These are phyloP conservation scores for Pythium chondricola DNA, from an alignment of 352 stramenopile genomes.

Conservation along the genomic window DNA sequence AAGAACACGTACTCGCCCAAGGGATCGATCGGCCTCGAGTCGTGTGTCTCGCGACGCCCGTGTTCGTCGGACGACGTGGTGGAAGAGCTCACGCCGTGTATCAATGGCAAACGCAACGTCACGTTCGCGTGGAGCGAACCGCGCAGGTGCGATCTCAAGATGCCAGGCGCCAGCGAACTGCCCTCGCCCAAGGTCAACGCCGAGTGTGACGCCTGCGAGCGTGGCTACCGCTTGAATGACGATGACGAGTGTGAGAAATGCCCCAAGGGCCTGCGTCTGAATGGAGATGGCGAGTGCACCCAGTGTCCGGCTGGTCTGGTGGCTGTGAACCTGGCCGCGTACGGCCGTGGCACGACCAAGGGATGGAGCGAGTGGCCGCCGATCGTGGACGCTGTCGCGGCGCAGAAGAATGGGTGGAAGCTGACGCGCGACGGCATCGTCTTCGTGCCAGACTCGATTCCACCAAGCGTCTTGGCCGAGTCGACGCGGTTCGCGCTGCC, in stretches of 20 bases:
- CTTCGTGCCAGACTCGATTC: constrained; percentile 20
- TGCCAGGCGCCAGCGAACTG: constrained; percentile 38
- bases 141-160: constrained; percentile 45
- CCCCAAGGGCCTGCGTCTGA: constrained; percentile 7
- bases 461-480: neutral
- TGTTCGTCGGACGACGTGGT: constrained; percentile 59
- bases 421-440: constrained; percentile 52
- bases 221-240: constrained; percentile 36
- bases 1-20: constrained; percentile 54
- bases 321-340: constrained; percentile 46
- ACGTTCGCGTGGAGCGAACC: constrained; percentile 63
- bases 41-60: constrained; percentile 55
- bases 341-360: constrained; percentile 39
- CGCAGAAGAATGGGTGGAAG: constrained; percentile 49
- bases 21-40: constrained; percentile 62
- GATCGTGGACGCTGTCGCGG: constrained; percentile 36
- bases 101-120: constrained; percentile 45
- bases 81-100: constrained; percentile 51
- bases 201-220: constrained; percentile 44
- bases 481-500: constrained; percentile 33
- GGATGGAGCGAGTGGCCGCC: constrained; percentile 53
- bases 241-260: constrained; percentile 31
- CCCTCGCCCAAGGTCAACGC: constrained; percentile 29
- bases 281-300: constrained; percentile 2
- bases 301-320: constrained; percentile 37